Evolutionary conservation across 305 asterid species (phyloP).

Genomic region (Stenogyne calaminthoides): DNA sequence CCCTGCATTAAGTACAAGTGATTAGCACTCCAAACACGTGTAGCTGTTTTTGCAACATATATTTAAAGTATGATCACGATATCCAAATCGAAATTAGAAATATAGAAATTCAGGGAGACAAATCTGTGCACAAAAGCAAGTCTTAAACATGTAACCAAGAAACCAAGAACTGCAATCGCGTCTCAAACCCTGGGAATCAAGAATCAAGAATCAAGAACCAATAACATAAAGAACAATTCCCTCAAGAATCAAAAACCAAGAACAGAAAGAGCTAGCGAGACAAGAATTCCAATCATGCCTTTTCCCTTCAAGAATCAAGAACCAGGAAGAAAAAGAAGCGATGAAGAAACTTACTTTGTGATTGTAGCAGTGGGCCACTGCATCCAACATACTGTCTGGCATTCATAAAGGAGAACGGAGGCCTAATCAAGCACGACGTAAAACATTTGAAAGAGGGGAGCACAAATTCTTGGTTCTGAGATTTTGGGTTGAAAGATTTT

Average conservation of each 20-base stretch:
- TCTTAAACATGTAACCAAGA: conserved; percentile 3
- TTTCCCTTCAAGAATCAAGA: neutral
- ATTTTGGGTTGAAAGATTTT: conserved; percentile 1
- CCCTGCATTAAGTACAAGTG: conserved; percentile 55
- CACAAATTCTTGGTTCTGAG: neutral
- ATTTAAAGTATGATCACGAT: neutral
- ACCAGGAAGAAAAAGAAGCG: neutral
- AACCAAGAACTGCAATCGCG: neutral
- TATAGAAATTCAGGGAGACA: neutral
- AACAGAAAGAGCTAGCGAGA: neutral
- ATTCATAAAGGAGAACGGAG: conserved; percentile 30
- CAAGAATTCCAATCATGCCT: neutral
- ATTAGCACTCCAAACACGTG: conserved; percentile 15
- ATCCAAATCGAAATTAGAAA: neutral
- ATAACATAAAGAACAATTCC: neutral
- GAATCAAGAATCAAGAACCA: neutral
- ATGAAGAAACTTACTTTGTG: conserved; percentile 39
- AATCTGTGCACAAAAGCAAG: neutral
- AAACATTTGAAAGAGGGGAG: conserved; percentile 27
- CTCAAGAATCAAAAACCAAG: neutral
- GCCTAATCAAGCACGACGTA: conserved; percentile 10
- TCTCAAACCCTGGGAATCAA: neutral
- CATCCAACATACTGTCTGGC: conserved; percentile 51
- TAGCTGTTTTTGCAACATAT: neutral
- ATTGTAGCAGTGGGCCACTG: conserved; percentile 38